Base-by-base conservation (phyloP, 2,329 filamentous ascomycete species). In the Fusarium pseudograminearum region DNA sequence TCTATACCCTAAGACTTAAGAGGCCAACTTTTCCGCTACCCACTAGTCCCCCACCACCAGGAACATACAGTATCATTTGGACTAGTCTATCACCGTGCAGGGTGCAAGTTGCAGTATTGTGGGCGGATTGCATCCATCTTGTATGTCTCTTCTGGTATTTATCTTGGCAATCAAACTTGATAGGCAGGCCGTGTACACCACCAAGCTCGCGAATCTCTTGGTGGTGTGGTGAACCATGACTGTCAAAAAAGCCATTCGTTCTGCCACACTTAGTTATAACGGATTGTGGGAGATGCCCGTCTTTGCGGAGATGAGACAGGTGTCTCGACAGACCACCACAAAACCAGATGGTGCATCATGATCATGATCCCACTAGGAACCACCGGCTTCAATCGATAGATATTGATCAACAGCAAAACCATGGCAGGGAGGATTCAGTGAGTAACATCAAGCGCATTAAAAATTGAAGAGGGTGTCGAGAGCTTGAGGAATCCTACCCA, bases 141-240 rank as follows among this genome's bases (percentile, higher is more conserved):
- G 40, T 50, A 46, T 53, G 53, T 69, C 45, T 62, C 50, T 58
- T 45, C 56, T 56, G 42, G 44, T 53, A 59, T 38, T 57, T 65
- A 62, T 34, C 40, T 63, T 41, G 58, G 54, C 53, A 42, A 60
- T 45, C 55, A 41, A 47, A 57, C 24, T 51, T 72, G 59, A 73
- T 73, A 73, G 61, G 69, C 45, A 68, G 67, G 42, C 40, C 41
- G 44, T 48, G 38, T 30, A 57, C 56, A 61, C 64, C 57, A 69
- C 69, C 51, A 54, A 63, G 41, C 60, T 74, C 72, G 72, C 72
- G 61, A 73, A 74, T 74, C 70, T 72, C 54, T 52, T 61, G 55
- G 51, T 55, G 53, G 69, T 63, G 68, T 61, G 47, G 55, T 51
- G 40, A 56, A 65, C 56, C 36, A 59, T 62, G 58, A 60, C 47